Evolutionary conservation across 371 early-diverging fungal genomes (phyloP).

Genomic region (Mortierella sp.): DNA sequence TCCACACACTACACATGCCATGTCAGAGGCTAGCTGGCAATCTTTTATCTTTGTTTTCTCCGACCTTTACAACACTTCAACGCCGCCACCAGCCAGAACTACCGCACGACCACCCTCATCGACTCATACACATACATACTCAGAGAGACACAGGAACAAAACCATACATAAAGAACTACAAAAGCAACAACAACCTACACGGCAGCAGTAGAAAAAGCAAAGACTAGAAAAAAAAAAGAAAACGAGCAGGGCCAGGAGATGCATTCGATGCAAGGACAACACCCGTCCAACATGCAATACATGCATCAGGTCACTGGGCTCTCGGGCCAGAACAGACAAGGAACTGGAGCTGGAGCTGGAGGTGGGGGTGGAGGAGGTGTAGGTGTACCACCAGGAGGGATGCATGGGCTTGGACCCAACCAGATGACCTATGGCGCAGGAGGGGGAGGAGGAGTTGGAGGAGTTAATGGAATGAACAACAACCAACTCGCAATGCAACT

Average conservation of each 20-base stretch:
- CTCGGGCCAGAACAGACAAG: conserved; percentile 29
- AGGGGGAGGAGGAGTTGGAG: conserved; percentile 14
- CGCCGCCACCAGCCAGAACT: not conserved
- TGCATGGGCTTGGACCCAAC: conserved; percentile 27
- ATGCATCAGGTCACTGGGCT: conserved; percentile 25
- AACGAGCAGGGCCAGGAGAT: conserved; percentile 7
- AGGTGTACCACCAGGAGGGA: conserved; percentile 6
- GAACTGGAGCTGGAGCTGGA: conserved; percentile 21
- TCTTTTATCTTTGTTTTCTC: not conserved
- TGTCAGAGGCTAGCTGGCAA: not conserved
- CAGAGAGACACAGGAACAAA: not conserved
- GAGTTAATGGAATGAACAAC: conserved; percentile 29
- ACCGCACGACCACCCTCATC: not conserved
- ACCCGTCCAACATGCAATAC: conserved; percentile 39
- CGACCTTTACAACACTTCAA: not conserved
- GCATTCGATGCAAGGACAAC: conserved; percentile 45
- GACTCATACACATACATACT: not conserved
- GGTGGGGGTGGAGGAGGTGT: not conserved
- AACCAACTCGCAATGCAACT: conserved; percentile 42
- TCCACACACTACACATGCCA: not conserved
- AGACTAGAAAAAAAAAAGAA: not conserved
- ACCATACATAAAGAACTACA: not conserved
- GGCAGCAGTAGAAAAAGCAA: not conserved
- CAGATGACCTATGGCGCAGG: conserved; percentile 27
- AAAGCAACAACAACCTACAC: not conserved